Evolutionary conservation across 2,329 filamentous ascomycete species (phyloP), one percentile per base, ranked within the genome.

Genomic region (Pseudogymnoascus sp.): DNA sequence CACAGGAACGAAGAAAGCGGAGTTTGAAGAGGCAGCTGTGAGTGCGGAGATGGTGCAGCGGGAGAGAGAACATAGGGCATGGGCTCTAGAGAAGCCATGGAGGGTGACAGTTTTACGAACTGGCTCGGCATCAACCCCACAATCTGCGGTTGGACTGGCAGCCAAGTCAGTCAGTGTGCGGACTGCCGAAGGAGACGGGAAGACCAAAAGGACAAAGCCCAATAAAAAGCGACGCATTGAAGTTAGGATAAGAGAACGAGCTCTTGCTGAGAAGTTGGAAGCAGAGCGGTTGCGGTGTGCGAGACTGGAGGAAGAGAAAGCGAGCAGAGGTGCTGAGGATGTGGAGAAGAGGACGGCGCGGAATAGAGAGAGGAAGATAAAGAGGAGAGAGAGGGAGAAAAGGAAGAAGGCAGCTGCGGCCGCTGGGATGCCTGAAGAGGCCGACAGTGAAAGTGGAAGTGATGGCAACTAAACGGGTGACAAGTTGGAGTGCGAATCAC

Each of bases 1-100:
- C 14, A 73, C 78, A 0, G 70, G 73, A 0, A 71, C 75, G 54
- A 71, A 76, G 68, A 75, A 72, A 57, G 70, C 71, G 21, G 71
- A 78, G 67, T 83, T 82, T 64, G 73, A 72, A 31, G 69, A 69
- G n/a, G 77, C 78, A 2, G 82, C 85, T 2, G 74, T 88, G 10
- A 80, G 73, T 31, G 81, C 79, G 5, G 80, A 82, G n/a, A 79
- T 83, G 13, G 73, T 88, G 13, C 62, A 82, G 1, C 70, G 70
- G 21, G 74, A 77, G 65, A 79, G 79, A n/a, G 71, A 69, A 54
- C 74, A 71, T 68, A 76, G 79, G 63, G 77, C 77, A 6, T 87
- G 84, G 84, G 85, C 85, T 0, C 72, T 84, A 45, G 84, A 87
- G 72, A 77, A 83, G 68, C 84, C 85, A 1, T 88, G 85, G 85